Evolutionary conservation across 768 basidiomycete species (phyloP), one percentile per base, ranked within the genome.

Genomic region (Exidia glandulosa): DNA sequence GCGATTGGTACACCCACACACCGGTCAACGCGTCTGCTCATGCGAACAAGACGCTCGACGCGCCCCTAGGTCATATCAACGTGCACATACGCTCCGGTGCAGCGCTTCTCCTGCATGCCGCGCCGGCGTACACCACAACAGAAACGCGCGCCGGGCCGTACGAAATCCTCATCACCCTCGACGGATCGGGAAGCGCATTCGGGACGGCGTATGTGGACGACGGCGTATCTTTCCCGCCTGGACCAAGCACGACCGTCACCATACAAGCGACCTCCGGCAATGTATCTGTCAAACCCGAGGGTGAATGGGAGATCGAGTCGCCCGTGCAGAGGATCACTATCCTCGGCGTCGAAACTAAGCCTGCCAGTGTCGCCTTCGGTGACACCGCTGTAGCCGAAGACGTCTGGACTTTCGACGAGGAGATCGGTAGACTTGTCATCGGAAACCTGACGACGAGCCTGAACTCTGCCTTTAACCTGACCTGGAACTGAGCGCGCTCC

Each of bases 51-150:
- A 81, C 81, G 3, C 74, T 89, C 54, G 66, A 73, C n/a, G 85
- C 86, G 2, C 87, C 87, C 3, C 80, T 90, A 2, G 78, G 83
- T 19, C 83, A 88, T 66, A 89, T 90, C 70, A 85, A 85, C 61
- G 83, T 89, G 29, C 87, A 89, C 67, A 70, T 90, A 60, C 81
- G 88, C n/a, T 82, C 84, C 60, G 82, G 83, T 29, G 77, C 85
- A 19, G 82, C 82, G 32, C 68, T 90, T 12, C 77, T 90, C 23
- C 68, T 88, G 41, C 82, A 90, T 66, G 72, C 50, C 7, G 16
- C 14, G 12, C 57, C 36, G 12, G 82, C 71, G 1, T 88, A 88
- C 69, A 90, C 87, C 1, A 78, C 82, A 63, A 76, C 79, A 58
- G 86, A 86, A 68, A 88, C 87, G 0, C 77, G 79, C 3, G 70